Conservation (phyloP, 2,329 filamentous ascomycete species). For the Stromatinia cepivora region DNA sequence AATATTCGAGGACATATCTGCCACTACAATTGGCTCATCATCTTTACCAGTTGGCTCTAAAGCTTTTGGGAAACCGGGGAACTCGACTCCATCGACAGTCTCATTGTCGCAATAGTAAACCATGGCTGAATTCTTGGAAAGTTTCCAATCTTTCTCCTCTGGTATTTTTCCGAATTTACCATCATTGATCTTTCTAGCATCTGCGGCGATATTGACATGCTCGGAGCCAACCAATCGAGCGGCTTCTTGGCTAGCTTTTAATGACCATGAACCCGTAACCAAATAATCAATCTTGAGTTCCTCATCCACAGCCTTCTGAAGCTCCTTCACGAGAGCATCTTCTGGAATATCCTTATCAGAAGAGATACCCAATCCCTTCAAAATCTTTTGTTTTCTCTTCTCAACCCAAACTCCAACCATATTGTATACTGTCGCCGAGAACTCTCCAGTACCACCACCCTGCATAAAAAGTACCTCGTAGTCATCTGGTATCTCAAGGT, state of each 20-base stretch:
- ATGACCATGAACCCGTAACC: constrained; percentile 84
- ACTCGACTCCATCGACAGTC: constrained; percentile 92
- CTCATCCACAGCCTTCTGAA: constrained; percentile 63
- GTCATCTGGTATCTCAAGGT: constrained; percentile 79
- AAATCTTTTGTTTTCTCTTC: constrained; percentile 60
- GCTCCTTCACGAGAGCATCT: constrained; percentile 56
- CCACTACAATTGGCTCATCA: constrained; percentile 74
- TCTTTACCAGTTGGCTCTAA: constrained; percentile 60
- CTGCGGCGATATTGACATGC: constrained; percentile 76
- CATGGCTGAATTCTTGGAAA: constrained; percentile 68
- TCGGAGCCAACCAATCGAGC: constrained; percentile 73
- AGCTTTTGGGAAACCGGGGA: constrained; percentile 67
- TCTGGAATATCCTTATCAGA: constrained; percentile 52
- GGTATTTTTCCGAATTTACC: constrained; percentile 89
- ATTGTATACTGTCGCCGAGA: constrained; percentile 82
- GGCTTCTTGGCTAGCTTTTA: constrained; percentile 86
- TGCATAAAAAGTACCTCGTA: constrained; percentile 91
- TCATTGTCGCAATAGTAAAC: constrained; percentile 91
- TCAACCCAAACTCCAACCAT: constrained; percentile 80
- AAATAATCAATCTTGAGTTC: constrained; percentile 85
- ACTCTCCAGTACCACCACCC: constrained; percentile 81
- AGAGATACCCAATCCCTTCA: constrained; percentile 52
- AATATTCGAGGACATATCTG: constrained; percentile 95
- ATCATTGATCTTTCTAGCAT: constrained; percentile 63
- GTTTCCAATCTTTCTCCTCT: constrained; percentile 71